Evolutionary conservation across 2,329 filamentous ascomycete species (phyloP).

Genomic region (Alternaria postmessia): DNA sequence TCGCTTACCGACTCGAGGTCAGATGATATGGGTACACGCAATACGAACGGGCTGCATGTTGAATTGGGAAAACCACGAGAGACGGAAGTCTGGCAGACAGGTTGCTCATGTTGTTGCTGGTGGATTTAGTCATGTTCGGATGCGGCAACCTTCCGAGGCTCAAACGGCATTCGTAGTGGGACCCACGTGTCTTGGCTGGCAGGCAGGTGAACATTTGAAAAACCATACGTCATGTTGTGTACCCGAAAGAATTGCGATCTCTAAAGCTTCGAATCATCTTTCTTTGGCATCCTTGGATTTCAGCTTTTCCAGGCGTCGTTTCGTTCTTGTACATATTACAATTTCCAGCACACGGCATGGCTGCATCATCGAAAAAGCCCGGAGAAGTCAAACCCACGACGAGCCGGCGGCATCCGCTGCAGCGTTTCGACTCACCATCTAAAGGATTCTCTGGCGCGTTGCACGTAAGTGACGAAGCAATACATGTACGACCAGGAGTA

Average conservation of each 20-base stretch:
- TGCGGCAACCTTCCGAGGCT: conserved; percentile 20
- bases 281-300: not conserved
- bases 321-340: not conserved
- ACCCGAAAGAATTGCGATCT: conserved; percentile 1
- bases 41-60: not conserved
- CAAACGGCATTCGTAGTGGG: conserved; percentile 6
- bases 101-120: conserved; percentile 1
- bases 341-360: conserved; percentile 8
- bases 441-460: conserved; percentile 68
- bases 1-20: conserved; percentile 7
- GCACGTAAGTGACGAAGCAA: conserved; percentile 55
- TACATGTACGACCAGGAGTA: not conserved
- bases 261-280: not conserved
- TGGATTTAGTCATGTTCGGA: conserved; percentile 7
- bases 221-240: conserved; percentile 20
- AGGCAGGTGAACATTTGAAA: not conserved
- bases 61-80: not conserved
- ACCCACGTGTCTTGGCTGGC: conserved; percentile 24
- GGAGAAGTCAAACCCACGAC: conserved; percentile 28
- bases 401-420: conserved; percentile 65
- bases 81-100: not conserved
- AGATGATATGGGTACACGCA: conserved; percentile 6
- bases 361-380: not conserved
- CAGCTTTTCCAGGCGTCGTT: not conserved
- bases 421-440: conserved; percentile 72